Base-by-base conservation (phyloP, 768 basidiomycete species). In the Leucosporidium creatinivorum region DNA sequence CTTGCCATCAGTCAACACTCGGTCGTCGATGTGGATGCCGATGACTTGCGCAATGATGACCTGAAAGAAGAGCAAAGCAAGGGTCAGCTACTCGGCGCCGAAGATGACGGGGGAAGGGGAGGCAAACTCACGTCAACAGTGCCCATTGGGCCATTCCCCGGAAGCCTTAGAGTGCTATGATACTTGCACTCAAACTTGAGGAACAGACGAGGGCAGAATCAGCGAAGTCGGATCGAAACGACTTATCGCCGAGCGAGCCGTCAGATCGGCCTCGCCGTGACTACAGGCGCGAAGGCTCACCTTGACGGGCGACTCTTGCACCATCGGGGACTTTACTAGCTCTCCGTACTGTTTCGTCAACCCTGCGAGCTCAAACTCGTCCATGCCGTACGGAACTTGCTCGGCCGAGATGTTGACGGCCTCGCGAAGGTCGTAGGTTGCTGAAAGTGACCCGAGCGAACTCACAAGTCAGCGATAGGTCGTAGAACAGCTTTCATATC, bases 21-120 rank as follows among this genome's bases (percentile, higher is more conserved):
- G 4, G 23, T 57, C 56, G n/a, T 49, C 63, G 49, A 64, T 64
- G 57, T 64, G 63, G n/a, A 64, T 58, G 9, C 63, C 63, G 31
- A 64, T 31, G 18, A 64, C 63, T 7, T 48, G 56, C 4, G 56
- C 62, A 44, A 63, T 55, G 54, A 63, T 54, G 55, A 63, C 28
- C 44, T n/a, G n/a, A n/a, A n/a, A n/a, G n/a, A n/a, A n/a, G n/a
- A n/a, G n/a, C n/a, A n/a, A n/a, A n/a, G n/a, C n/a, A n/a, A n/a
- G n/a, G n/a, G n/a, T n/a, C n/a, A n/a, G n/a, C n/a, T n/a, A n/a
- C n/a, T n/a, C n/a, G n/a, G n/a, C n/a, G n/a, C n/a, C n/a, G n/a
- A n/a, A n/a, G n/a, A n/a, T n/a, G n/a, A n/a, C n/a, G n/a, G n/a
- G n/a, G n/a, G n/a, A n/a, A n/a, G n/a, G 3, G 3, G 13, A 28